Evolutionary conservation across 257 asterid genomes (phyloP).

Genomic region (Striga asiatica): DNA sequence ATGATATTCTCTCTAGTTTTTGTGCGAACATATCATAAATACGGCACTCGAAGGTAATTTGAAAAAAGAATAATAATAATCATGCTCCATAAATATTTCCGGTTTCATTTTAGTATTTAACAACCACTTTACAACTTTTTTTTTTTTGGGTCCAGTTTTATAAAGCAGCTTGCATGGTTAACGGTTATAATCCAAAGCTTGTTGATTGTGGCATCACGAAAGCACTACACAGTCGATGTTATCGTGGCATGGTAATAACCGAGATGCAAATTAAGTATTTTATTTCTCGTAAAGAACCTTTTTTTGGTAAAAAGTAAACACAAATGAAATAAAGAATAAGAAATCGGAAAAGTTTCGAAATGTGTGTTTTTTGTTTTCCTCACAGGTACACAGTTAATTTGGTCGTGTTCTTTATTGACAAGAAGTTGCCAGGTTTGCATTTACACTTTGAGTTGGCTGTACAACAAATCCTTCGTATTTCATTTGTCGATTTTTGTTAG

Average conservation of each 20-base stretch:
- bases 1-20: slow-evolving; percentile 95
- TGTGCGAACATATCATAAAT: slow-evolving; percentile 71
- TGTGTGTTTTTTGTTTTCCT: neutral
- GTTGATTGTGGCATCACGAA: slow-evolving; percentile 86
- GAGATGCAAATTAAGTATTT: too few relatives aligned
- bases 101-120: too few relatives aligned
- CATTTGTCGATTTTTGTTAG: neutral
- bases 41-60: slow-evolving; percentile 63
- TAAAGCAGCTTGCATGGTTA: slow-evolving; percentile 69
- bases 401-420: slow-evolving; percentile 74
- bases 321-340: neutral
- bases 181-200: slow-evolving; percentile 69
- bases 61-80: neutral
- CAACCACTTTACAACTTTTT: neutral
- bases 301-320: too few relatives aligned
- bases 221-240: slow-evolving; percentile 89
- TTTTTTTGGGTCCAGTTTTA: slow-evolving; percentile 32
- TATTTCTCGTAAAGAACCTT: neutral
- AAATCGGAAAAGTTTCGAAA: neutral
- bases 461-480: neutral
- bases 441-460: neutral
- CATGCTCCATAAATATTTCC: neutral
- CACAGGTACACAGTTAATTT: slow-evolving; percentile 84
- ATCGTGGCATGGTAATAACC: slow-evolving; percentile 86
- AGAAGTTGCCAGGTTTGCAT: slow-evolving; percentile 69